Percentiles rank a stretch among this genome's conserved stretches.
phyloP scores from a whole-genome alignment of 805 yeast genomes.

The Sungouiozyma ichnusensis region DNA sequence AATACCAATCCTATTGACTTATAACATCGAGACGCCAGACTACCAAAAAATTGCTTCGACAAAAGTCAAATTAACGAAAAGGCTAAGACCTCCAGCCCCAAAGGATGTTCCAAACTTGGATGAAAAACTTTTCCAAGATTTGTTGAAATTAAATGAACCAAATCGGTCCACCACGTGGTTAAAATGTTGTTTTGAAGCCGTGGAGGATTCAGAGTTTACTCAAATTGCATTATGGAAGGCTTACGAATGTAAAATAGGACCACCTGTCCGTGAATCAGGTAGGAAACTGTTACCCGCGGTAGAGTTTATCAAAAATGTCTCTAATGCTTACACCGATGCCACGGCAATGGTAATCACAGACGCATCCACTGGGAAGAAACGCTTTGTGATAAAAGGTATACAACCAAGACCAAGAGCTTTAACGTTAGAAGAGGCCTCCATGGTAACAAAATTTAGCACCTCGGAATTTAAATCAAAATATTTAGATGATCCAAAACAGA shows the following conservation, averaged over 20 bases:
- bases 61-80: slow-evolving; percentile 35
- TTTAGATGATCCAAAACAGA: slow-evolving; percentile 11
- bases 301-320: slow-evolving; percentile 90
- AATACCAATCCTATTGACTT: slow-evolving; percentile 52
- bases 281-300: slow-evolving; percentile 80
- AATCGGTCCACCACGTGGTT: slow-evolving; percentile 90
- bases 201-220: slow-evolving; percentile 72
- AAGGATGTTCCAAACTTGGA: slow-evolving; percentile 52
- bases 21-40: slow-evolving; percentile 33
- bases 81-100: slow-evolving; percentile 59
- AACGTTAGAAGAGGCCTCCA: slow-evolving; percentile 35
- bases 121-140: slow-evolving; percentile 43
- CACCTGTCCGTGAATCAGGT: slow-evolving; percentile 40
- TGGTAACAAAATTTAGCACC: slow-evolving; percentile 27
- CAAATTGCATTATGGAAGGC: slow-evolving; percentile 95
- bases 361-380: slow-evolving; percentile 53
- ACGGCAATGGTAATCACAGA: slow-evolving; percentile 84
- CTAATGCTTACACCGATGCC: slow-evolving; percentile 76
- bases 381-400: slow-evolving; percentile 88
- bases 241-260: slow-evolving; percentile 78
- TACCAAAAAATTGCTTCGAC: slow-evolving; percentile 20
- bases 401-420: slow-evolving; percentile 68
- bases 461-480: slow-evolving; percentile 14
- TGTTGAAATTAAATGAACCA: slow-evolving; percentile 69
- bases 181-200: slow-evolving; percentile 80